These are phyloP conservation scores for Reticulascus tulasneorum DNA, from an alignment of 2,329 filamentous ascomycete species.

Conservation along the genomic window DNA sequence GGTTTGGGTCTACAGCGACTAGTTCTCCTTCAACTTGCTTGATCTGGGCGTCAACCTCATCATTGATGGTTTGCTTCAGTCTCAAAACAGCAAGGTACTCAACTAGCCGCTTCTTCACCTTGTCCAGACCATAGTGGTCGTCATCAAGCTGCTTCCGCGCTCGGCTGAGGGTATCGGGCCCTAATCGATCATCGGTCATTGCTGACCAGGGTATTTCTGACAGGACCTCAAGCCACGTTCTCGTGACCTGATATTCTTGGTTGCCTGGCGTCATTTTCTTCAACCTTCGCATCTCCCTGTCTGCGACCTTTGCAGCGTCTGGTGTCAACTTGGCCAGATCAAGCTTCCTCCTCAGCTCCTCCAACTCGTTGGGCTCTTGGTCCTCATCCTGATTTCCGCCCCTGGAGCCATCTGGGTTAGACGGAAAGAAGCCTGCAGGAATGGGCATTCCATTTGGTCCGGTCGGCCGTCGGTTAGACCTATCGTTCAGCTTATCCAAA, in stretches of 20 bases:
- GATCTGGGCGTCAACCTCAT: constrained; percentile 77
- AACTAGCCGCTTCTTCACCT: constrained; percentile 92
- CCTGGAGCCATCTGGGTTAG: constrained; percentile 19
- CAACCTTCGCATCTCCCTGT: constrained; percentile 80
- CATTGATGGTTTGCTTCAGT: constrained; percentile 87
- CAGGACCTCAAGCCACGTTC: constrained; percentile 91
- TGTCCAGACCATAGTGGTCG: constrained; percentile 93
- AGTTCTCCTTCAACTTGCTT: constrained; percentile 58
- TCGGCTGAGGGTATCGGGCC: constrained; percentile 69
- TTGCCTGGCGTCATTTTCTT: constrained; percentile 96
- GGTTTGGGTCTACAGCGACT: constrained; percentile 21
- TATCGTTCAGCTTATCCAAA: constrained; percentile 47
- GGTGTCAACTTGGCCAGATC: constrained; percentile 75
- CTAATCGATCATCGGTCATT: constrained; percentile 80
- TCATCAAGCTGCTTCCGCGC: constrained; percentile 90
- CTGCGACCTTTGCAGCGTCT: constrained; percentile 86
- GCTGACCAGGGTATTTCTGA: constrained; percentile 91
- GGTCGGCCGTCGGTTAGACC: constrained; percentile 1
- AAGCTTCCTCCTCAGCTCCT: constrained; percentile 85
- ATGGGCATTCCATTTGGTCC: constrained; percentile 12
- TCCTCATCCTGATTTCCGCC: constrained; percentile 58
- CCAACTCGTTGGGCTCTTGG: constrained; percentile 82
- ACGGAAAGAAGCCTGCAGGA: constrained; percentile 15
- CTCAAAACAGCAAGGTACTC: constrained; percentile 96
- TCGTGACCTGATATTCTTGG: constrained; percentile 89